These are phyloP conservation scores for Meira miltonrushii DNA, from an alignment of 1,284 basidiomycete species.

Conservation along the genomic window DNA sequence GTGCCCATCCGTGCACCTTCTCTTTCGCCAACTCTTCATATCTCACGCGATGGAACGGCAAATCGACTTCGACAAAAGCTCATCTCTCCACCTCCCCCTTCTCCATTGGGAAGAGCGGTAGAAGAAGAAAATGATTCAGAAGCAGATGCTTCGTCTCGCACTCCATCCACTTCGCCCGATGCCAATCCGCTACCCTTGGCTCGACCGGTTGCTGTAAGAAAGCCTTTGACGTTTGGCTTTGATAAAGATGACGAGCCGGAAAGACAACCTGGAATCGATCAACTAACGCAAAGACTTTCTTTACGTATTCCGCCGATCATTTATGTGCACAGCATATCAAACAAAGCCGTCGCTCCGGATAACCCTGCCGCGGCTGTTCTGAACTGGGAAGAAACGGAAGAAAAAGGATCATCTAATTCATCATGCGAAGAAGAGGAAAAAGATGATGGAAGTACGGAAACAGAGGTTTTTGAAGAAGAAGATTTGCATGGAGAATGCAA, in stretches of 20 bases:
- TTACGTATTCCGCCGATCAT: not conserved
- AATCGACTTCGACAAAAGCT: slow-evolving; percentile 1
- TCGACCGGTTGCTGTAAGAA: slow-evolving; percentile 6
- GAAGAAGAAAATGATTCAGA: not conserved
- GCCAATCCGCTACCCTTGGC: not conserved
- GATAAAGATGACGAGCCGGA: not conserved
- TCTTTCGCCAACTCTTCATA: too few relatives aligned
- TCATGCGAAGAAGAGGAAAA: not conserved
- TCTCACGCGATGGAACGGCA: too few relatives aligned
- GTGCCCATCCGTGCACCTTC: too few relatives aligned
- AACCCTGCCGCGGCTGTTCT: not conserved
- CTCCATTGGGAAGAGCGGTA: not conserved
- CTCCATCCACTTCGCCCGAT: not conserved
- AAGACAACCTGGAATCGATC: too few relatives aligned
- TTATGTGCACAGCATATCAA: not conserved
- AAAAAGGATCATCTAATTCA: not conserved
- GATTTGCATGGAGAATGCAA: slow-evolving; percentile 1
- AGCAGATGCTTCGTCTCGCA: not conserved
- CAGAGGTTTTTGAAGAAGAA: not conserved
- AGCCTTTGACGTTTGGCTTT: not conserved
- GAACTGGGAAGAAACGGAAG: slow-evolving; percentile 6
- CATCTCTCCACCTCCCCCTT: slow-evolving; percentile 6
- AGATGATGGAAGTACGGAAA: not conserved
- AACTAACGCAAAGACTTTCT: not conserved
- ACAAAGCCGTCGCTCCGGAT: not conserved